phyloP scores from a whole-genome alignment of 495 filamentous ascomycete genomes.

The Aspergillus ellipticus region DNA sequence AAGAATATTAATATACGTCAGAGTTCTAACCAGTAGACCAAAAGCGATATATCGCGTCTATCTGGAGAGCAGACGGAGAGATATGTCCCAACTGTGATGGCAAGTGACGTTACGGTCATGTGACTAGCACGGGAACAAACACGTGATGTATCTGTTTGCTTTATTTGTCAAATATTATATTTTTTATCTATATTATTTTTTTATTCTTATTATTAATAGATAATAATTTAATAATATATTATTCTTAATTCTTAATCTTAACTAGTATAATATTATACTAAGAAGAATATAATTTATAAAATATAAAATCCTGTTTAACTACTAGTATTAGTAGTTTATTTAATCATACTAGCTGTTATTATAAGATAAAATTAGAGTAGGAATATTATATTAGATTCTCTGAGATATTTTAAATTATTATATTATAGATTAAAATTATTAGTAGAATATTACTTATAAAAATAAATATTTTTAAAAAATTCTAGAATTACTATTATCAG shows the following conservation, averaged over 20 bases:
- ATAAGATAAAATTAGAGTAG: background rate
- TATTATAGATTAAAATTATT: background rate
- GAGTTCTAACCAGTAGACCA: no score
- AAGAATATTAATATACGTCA: no score
- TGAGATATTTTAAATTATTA: background rate
- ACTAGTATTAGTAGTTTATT: background rate
- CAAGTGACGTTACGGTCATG: background rate
- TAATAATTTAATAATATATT: background rate
- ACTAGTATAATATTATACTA: background rate
- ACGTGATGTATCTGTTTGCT: no score
- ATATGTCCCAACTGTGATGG: no score
- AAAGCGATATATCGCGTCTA: no score
- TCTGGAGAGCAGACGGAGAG: no score
- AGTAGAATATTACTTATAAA: background rate
- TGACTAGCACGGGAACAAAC: no score
- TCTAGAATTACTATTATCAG: background rate
- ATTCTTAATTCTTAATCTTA: background rate
- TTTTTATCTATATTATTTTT: background rate
- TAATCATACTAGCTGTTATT: background rate
- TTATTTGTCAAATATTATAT: background rate
- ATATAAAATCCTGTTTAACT: background rate
- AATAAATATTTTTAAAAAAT: background rate
- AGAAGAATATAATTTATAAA: background rate
- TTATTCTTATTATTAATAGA: background rate
- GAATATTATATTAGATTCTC: background rate